A percentile compares a stretch with the other conserved stretches of the same genome.
These are phyloP conservation scores for Acacia melanoxylon DNA, from an alignment of 306 rosid species.

Conservation along the genomic window DNA sequence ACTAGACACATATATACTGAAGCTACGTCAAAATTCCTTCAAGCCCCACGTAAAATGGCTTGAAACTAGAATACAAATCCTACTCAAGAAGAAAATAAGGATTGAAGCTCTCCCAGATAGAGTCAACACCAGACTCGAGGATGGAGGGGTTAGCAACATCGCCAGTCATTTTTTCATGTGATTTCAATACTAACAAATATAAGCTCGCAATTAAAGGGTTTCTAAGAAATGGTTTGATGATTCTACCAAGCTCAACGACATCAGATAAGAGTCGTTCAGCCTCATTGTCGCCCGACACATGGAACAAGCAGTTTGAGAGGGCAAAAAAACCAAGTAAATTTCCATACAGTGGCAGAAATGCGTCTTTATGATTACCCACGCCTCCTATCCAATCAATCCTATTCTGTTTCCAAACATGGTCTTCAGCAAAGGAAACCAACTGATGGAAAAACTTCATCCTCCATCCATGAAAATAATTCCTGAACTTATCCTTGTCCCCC, in stretches of 20 bases:
- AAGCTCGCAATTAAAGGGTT: conserved; percentile 78
- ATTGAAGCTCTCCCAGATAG: conserved; percentile 68
- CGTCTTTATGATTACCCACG: conserved; percentile 90
- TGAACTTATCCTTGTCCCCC: conserved; percentile 42
- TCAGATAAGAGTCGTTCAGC: conserved; percentile 40
- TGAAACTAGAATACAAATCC: conserved; percentile 39
- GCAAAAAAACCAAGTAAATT: conserved; percentile 78
- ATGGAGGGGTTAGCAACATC: conserved; percentile 29
- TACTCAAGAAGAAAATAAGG: conserved; percentile 82
- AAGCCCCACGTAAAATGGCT: conserved; percentile 19
- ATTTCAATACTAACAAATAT: conserved; percentile 54
- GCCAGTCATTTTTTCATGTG: conserved; percentile 51
- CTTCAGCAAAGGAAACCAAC: conserved; percentile 59
- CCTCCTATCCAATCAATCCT: conserved; percentile 89
- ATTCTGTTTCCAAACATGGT: conserved; percentile 47
- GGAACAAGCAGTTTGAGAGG: conserved; percentile 68
- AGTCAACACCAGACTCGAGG: conserved; percentile 40
- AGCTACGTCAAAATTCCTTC: conserved; percentile 26
- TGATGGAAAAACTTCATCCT: conserved; percentile 57
- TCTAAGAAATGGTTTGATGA: conserved; percentile 60
- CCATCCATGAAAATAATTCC: conserved; percentile 52
- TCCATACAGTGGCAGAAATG: conserved; percentile 78
- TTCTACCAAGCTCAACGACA: conserved; percentile 53
- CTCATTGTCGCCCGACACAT: conserved; percentile 36
- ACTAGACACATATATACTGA: neutral